A percentile compares a stretch with the other conserved stretches of the same genome.
These are phyloP conservation scores for Volvariella volvacea DNA, from an alignment of 1,284 basidiomycete genomes.

Conservation along the genomic window DNA sequence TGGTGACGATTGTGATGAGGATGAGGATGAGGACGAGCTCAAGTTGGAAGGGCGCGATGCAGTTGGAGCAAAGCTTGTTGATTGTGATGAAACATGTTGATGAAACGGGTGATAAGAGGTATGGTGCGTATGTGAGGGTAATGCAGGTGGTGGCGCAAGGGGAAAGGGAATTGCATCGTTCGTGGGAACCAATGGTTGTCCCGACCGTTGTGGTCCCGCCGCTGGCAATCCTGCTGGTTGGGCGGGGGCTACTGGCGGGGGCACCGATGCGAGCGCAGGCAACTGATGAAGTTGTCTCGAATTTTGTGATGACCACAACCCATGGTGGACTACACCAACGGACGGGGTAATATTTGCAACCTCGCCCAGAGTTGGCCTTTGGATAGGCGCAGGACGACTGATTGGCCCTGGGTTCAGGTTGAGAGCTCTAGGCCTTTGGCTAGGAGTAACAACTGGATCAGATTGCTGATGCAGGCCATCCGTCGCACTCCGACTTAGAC, in stretches of 20 bases:
- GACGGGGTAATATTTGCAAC: conserved; percentile 8
- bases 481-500: conserved; percentile 6
- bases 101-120: too few species aligned
- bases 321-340: conserved; percentile 2
- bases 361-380: conserved; percentile 20
- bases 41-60: background rate
- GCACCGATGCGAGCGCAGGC: background rate
- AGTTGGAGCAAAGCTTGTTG: background rate
- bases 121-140: too few species aligned
- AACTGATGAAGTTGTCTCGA: conserved; percentile 6
- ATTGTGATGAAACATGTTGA: background rate
- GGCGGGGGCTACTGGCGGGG: background rate
- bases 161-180: too few species aligned
- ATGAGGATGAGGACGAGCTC: conserved; percentile 4
- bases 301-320: conserved; percentile 11
- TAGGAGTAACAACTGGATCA: conserved; percentile 12
- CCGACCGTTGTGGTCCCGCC: background rate
- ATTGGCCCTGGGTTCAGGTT: conserved; percentile 16
- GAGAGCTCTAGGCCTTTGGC: conserved; percentile 19
- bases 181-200: too few species aligned
- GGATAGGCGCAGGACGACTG: conserved; percentile 22
- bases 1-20: conserved; percentile 7
- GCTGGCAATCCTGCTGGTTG: background rate
- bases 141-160: too few species aligned
- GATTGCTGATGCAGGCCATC: conserved; percentile 5